These are phyloP conservation scores for Penicillium manginii DNA, from an alignment of 495 filamentous ascomycete genomes.

Conservation along the genomic window DNA sequence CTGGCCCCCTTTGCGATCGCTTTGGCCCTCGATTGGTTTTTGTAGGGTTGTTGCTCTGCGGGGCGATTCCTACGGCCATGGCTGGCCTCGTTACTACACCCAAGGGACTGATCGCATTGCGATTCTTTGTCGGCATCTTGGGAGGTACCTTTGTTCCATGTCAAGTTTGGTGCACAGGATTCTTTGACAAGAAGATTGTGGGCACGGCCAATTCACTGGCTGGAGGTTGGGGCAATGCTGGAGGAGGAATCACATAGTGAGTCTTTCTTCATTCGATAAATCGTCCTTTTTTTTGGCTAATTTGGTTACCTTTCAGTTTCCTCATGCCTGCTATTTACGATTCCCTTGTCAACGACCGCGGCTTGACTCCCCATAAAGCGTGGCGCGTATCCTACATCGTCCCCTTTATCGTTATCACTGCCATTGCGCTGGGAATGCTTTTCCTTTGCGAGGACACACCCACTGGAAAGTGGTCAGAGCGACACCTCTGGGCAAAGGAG, in stretches of 20 bases:
- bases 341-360: conserved; percentile 64
- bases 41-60: conserved; percentile 70
- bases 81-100: conserved; percentile 76
- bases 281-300: conserved; percentile 6
- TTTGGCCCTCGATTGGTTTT: conserved; percentile 85
- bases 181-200: conserved; percentile 95
- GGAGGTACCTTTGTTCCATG: conserved; percentile 92
- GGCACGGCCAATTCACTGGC: conserved; percentile 88
- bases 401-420: conserved; percentile 75
- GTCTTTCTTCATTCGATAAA: conserved; percentile 8
- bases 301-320: conserved; percentile 56
- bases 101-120: conserved; percentile 71
- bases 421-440: conserved; percentile 68
- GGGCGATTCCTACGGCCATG: conserved; percentile 80
- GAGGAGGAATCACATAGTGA: conserved; percentile 78
- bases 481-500: conserved; percentile 52
- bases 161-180: conserved; percentile 94
- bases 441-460: conserved; percentile 83
- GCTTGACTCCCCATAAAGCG: conserved; percentile 65
- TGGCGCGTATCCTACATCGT: conserved; percentile 88
- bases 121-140: conserved; percentile 93
- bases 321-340: conserved; percentile 93
- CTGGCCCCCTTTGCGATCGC: conserved; percentile 82
- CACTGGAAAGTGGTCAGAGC: conserved; percentile 79
- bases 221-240: conserved; percentile 86